Conservation (phyloP, 495 filamentous ascomycete genomes). For the Aspergillus ellipticus region DNA sequence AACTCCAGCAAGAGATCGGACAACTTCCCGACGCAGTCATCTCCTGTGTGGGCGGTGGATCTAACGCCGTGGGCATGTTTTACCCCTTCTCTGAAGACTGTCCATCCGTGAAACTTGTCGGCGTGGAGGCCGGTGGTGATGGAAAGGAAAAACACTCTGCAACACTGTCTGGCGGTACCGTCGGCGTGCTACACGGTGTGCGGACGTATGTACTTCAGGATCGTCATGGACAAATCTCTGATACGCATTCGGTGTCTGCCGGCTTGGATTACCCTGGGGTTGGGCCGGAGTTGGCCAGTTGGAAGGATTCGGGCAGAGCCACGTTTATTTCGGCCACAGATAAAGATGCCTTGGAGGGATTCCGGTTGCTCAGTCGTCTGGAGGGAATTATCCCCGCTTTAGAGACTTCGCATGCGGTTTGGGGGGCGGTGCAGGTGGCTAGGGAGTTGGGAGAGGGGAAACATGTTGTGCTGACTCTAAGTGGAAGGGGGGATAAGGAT, state of each 20-base stretch:
- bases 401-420: conserved; percentile 82
- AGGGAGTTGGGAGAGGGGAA: conserved; percentile 77
- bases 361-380: conserved; percentile 66
- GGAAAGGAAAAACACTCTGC: conserved; percentile 94
- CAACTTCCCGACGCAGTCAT: conserved; percentile 95
- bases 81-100: conserved; percentile 84
- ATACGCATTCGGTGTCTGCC: conserved; percentile 96
- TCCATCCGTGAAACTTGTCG: conserved; percentile 76
- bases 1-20: conserved; percentile 74
- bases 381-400: conserved; percentile 91
- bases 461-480: conserved; percentile 80
- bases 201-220: conserved; percentile 94
- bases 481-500: conserved; percentile 86
- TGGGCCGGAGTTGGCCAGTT: conserved; percentile 82
- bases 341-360: conserved; percentile 76
- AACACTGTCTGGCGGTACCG: conserved; percentile 79
- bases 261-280: conserved; percentile 97
- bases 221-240: conserved; percentile 83
- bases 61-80: conserved; percentile 92
- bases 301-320: conserved; percentile 65
- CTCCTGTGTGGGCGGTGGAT: conserved; percentile 92
- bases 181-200: conserved; percentile 93
- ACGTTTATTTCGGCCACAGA: conserved; percentile 84
- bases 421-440: conserved; percentile 73
- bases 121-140: conserved; percentile 95